These are phyloP conservation scores for Fusarium sp. DNA, from an alignment of 2,329 filamentous ascomycete genomes.

Conservation along the genomic window DNA sequence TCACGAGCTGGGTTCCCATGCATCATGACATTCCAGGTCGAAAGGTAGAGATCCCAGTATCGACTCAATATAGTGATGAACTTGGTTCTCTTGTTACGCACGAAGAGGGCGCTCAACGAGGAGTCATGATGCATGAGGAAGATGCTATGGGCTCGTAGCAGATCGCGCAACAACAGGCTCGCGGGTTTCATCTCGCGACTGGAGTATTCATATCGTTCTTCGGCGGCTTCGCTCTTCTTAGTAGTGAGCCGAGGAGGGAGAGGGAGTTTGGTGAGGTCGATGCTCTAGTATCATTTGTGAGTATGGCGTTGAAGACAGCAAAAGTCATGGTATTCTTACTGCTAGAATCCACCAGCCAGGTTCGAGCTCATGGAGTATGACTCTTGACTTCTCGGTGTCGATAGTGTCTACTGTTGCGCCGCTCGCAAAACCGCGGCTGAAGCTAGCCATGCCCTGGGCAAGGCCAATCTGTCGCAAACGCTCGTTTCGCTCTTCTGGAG, in stretches of 20 bases:
- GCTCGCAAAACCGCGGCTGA: conserved; percentile 86
- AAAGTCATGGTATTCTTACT: conserved; percentile 60
- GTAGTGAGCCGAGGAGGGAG: conserved; percentile 65
- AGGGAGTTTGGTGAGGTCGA: conserved; percentile 79
- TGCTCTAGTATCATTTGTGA: conserved; percentile 48
- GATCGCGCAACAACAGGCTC: conserved; percentile 78
- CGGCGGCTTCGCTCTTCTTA: conserved; percentile 52
- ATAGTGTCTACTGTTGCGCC: conserved; percentile 82
- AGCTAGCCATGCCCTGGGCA: conserved; percentile 95
- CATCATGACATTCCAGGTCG: conserved; percentile 87
- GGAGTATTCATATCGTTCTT: conserved; percentile 77
- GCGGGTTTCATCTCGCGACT: conserved; percentile 89
- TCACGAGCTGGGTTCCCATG: conserved; percentile 87
- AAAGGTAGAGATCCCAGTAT: conserved; percentile 79
- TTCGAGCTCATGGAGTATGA: conserved; percentile 88
- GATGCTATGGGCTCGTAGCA: conserved; percentile 81
- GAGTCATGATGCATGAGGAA: conserved; percentile 90
- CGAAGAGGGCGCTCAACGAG: conserved; percentile 76
- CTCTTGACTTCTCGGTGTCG: conserved; percentile 88
- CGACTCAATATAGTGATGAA: conserved; percentile 78
- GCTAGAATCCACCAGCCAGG: conserved; percentile 95
- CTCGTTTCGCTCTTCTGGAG: conserved; percentile 80
- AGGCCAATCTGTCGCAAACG: conserved; percentile 91
- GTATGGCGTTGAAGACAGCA: neutral
- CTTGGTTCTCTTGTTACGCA: conserved; percentile 68